These are phyloP conservation scores for Lyophyllum atratum DNA, from an alignment of 768 basidiomycete genomes.

Conservation along the genomic window DNA sequence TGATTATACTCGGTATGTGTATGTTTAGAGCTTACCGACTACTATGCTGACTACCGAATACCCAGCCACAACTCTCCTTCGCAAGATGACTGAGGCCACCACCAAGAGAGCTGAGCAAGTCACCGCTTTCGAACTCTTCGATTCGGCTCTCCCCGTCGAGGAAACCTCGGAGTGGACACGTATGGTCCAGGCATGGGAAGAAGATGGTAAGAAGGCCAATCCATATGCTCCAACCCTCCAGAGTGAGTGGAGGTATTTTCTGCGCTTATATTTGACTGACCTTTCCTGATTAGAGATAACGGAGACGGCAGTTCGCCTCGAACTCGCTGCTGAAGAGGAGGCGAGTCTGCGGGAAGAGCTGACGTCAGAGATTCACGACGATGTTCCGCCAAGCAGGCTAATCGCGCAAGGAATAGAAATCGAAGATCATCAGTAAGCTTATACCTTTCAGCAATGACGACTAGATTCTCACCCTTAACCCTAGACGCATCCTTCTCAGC, in stretches of 20 bases:
- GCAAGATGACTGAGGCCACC: conserved; percentile 14
- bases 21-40: background rate
- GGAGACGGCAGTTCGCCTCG: conserved; percentile 4
- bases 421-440: conserved; percentile 1
- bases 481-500: conserved; percentile 16
- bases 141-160: background rate
- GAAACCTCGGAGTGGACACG: conserved; percentile 1
- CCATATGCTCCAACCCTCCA: background rate
- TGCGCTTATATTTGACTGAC: background rate
- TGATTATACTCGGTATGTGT: conserved; percentile 20
- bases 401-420: conserved; percentile 20
- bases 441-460: no score
- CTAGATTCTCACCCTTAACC: background rate
- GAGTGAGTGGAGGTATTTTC: background rate
- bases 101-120: conserved; percentile 3
- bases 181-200: conserved; percentile 7
- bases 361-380: conserved; percentile 2
- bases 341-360: background rate
- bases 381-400: conserved; percentile 20
- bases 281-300: conserved; percentile 1
- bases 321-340: conserved; percentile 14
- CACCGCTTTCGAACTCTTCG: conserved; percentile 13
- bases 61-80: conserved; percentile 8
- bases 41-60: background rate
- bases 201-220: conserved; percentile 3